A percentile compares a stretch with the other conserved stretches of the same genome.
These are phyloP conservation scores for Schrenkiella parvula DNA, from an alignment of 345 rosid species.

Conservation along the genomic window DNA sequence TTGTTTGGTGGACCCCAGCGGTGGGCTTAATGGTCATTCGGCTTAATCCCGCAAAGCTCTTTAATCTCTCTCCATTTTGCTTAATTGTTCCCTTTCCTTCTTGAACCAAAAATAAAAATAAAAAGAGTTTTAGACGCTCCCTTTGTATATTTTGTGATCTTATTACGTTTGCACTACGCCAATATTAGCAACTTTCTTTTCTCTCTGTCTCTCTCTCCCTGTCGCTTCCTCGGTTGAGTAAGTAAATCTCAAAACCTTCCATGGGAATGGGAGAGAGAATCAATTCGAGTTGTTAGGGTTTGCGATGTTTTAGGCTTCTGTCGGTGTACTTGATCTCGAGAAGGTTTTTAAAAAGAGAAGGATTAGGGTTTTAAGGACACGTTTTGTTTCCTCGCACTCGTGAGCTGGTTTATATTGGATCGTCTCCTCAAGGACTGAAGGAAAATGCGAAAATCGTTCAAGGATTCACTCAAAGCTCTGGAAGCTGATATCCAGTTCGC, in stretches of 20 bases:
- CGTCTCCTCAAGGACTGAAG: neutral
- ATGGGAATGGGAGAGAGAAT: slow-evolving; percentile 27
- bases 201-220: neutral
- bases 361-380: slow-evolving; percentile 28
- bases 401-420: slow-evolving; percentile 8
- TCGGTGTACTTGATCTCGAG: slow-evolving; percentile 1
- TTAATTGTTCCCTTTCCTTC: slow-evolving; percentile 18
- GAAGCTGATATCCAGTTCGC: slow-evolving; percentile 99
- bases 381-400: slow-evolving; percentile 7
- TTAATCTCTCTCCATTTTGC: neutral
- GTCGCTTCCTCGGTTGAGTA: slow-evolving; percentile 9
- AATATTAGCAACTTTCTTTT: slow-evolving; percentile 31
- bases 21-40: slow-evolving; percentile 32
- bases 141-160: slow-evolving; percentile 21
- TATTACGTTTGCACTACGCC: slow-evolving; percentile 79
- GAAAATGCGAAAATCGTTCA: slow-evolving; percentile 83
- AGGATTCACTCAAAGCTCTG: slow-evolving; percentile 93
- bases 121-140: slow-evolving; percentile 5
- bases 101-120: neutral
- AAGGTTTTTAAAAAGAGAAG: neutral
- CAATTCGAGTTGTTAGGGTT: slow-evolving; percentile 8
- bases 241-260: slow-evolving; percentile 1
- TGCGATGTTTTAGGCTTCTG: slow-evolving; percentile 10
- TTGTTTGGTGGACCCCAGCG: slow-evolving; percentile 16
- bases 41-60: neutral